Evolutionary conservation across 2,329 filamentous ascomycete genomes (phyloP).

Genomic region (Niveomyces coronatus): DNA sequence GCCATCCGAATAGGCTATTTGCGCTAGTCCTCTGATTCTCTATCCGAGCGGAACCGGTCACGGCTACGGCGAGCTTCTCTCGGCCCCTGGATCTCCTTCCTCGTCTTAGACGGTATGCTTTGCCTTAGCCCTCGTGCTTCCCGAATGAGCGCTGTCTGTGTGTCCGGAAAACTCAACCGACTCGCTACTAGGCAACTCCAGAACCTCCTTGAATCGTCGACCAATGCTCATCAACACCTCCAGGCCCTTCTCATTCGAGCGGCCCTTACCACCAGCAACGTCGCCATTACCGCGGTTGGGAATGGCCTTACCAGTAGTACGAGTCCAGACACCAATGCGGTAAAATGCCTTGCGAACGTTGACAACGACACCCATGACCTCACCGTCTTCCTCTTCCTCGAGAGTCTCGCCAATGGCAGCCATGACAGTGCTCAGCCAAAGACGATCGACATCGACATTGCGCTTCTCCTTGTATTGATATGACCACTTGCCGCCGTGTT

Average conservation of each 20-base stretch:
- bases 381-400: constrained; percentile 86
- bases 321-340: constrained; percentile 95
- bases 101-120: constrained; percentile 71
- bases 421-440: constrained; percentile 97
- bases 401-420: constrained; percentile 95
- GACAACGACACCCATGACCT: constrained; percentile 98
- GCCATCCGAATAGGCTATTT: no score
- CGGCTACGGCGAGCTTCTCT: no score
- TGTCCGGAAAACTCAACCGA: constrained; percentile 91
- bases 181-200: constrained; percentile 69
- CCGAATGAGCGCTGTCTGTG: constrained; percentile 84
- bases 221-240: constrained; percentile 79
- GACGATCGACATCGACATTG: constrained; percentile 79
- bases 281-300: constrained; percentile 65
- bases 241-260: constrained; percentile 70
- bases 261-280: constrained; percentile 65
- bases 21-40: no score
- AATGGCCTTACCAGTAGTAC: constrained; percentile 79
- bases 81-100: no score
- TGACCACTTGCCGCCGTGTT: constrained; percentile 98
- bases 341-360: constrained; percentile 98
- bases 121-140: constrained; percentile 90
- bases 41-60: no score
- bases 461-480: constrained; percentile 97
- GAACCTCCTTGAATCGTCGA: constrained; percentile 81